These are phyloP conservation scores for Croton setiger DNA, from an alignment of 441 rosid genomes.

Conservation along the genomic window DNA sequence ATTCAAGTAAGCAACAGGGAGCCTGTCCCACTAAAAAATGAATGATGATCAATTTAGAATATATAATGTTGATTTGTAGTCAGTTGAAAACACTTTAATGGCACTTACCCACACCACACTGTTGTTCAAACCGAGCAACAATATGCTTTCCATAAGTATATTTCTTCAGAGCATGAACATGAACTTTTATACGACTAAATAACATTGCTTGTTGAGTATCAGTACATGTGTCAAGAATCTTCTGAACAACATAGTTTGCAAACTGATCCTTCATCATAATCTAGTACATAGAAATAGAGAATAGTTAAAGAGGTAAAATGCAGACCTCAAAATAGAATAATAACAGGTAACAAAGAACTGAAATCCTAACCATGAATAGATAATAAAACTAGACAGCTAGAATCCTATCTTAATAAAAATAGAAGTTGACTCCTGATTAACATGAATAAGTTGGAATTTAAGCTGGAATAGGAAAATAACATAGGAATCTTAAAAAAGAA, in stretches of 20 bases:
- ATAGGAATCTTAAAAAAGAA: too few relatives aligned
- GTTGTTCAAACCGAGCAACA: conserved; percentile 71
- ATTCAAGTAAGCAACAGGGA: neutral
- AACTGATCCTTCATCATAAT: conserved; percentile 89
- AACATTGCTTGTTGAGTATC: conserved; percentile 53
- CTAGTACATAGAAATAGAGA: conserved; percentile 32
- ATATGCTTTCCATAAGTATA: conserved; percentile 91
- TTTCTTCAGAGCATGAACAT: conserved; percentile 71
- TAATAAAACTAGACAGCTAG: too few relatives aligned
- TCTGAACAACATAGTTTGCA: conserved; percentile 87
- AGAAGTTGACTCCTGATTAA: too few relatives aligned
- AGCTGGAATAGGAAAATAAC: too few relatives aligned
- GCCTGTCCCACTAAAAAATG: neutral
- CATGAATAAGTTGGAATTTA: too few relatives aligned
- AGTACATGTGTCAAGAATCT: conserved; percentile 66
- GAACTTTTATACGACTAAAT: conserved; percentile 49
- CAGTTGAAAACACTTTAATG: neutral
- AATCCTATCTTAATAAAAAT: too few relatives aligned
- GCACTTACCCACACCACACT: conserved; percentile 51
- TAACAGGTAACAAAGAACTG: neutral
- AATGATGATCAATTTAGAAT: neutral
- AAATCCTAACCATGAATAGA: too few relatives aligned
- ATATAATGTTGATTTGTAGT: neutral
- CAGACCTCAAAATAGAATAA: neutral
- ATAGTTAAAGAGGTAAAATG: neutral